Percentiles rank a stretch among this genome's conserved stretches.
These are phyloP conservation scores for Trapa incisa DNA, from an alignment of 345 rosid genomes.

Conservation along the genomic window DNA sequence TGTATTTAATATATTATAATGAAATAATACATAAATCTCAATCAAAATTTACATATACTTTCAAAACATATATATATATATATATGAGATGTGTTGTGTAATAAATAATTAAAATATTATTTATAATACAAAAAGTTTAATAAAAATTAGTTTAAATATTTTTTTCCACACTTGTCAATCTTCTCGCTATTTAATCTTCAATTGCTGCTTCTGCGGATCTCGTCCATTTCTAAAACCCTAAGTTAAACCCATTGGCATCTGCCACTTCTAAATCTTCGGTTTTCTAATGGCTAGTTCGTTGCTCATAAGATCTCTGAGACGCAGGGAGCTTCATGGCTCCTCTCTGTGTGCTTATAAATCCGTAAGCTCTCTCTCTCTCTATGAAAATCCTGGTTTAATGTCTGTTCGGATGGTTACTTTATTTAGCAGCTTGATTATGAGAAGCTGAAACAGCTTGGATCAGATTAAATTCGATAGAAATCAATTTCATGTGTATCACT, in stretches of 20 bases:
- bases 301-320: conserved; percentile 55
- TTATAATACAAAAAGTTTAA: no score
- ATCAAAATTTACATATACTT: no score
- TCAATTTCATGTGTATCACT: background rate
- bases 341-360: conserved; percentile 24
- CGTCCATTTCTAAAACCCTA: background rate
- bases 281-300: conserved; percentile 19
- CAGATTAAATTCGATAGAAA: background rate
- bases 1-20: no score
- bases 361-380: conserved; percentile 22
- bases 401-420: background rate
- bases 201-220: no score
- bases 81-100: no score
- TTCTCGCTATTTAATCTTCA: no score
- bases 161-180: no score
- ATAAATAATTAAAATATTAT: no score
- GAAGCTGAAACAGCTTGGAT: background rate
- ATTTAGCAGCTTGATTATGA: background rate
- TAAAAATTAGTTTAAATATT: no score
- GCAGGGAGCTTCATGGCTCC: conserved; percentile 49
- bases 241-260: background rate
- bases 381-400: background rate
- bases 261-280: background rate
- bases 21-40: no score
- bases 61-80: no score